Evolutionary conservation across 306 rosid genomes (phyloP).

Genomic region (Glycine latifolia): DNA sequence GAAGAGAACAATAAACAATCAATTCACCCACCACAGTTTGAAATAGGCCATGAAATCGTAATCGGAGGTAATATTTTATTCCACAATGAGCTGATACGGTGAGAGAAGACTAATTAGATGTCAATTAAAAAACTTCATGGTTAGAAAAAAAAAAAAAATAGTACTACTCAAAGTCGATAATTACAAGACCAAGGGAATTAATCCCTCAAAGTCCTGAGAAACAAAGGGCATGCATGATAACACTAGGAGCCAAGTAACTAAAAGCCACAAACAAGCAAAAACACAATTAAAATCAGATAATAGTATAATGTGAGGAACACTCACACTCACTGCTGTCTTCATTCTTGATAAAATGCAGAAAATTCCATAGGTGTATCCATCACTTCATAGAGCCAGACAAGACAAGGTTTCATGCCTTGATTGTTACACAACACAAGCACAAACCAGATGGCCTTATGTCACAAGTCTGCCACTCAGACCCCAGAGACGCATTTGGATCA

Average conservation of each 20-base stretch:
- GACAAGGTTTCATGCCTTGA: conserved; percentile 66
- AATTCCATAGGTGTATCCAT: neutral
- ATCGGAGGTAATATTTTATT: no score
- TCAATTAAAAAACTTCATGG: no score
- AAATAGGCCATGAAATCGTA: no score
- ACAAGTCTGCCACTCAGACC: conserved; percentile 87
- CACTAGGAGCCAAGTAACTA: neutral
- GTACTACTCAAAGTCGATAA: conserved; percentile 26
- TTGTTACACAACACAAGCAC: conserved; percentile 83
- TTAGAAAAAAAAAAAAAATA: neutral
- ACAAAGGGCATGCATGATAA: neutral
- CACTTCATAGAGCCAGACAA: no score
- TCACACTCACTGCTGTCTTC: conserved; percentile 10
- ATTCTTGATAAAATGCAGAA: conserved; percentile 35
- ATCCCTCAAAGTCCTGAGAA: neutral
- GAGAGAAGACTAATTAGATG: no score
- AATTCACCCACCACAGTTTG: no score
- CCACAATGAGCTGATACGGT: no score
- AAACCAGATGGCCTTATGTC: conserved; percentile 77
- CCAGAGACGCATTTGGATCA: conserved; percentile 84
- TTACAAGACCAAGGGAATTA: conserved; percentile 18
- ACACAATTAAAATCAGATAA: conserved; percentile 19
- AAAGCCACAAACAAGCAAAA: conserved; percentile 21
- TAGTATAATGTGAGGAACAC: neutral
- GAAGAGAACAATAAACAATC: neutral